Conservation (phyloP, 1,284 basidiomycete genomes). For the Marasmius tenuissimus region DNA sequence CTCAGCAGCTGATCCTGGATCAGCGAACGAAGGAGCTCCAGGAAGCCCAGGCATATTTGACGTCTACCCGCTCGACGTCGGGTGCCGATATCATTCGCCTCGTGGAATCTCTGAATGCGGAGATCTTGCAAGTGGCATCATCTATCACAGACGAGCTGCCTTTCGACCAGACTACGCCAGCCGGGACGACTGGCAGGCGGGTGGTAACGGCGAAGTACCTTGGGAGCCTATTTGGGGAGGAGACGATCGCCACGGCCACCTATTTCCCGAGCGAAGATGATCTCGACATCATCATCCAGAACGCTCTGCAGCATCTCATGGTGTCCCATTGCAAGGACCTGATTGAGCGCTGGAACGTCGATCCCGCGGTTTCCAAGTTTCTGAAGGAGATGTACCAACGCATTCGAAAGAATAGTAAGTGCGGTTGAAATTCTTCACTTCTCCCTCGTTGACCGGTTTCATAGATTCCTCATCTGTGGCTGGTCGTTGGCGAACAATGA, state of each 20-base stretch:
- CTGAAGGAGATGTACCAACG: neutral
- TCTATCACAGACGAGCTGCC: slow-evolving; percentile 33
- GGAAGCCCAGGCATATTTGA: slow-evolving; percentile 34
- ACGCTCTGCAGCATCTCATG: neutral
- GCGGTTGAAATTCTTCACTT: neutral
- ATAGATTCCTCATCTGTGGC: neutral
- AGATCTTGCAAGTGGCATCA: slow-evolving; percentile 33
- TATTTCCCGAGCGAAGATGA: neutral
- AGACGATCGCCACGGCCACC: neutral
- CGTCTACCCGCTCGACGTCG: slow-evolving; percentile 28
- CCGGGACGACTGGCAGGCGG: neutral
- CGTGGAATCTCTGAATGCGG: slow-evolving; percentile 32
- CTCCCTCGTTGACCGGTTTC: neutral
- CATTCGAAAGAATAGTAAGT: neutral
- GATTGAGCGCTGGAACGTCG: neutral
- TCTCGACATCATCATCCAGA: neutral
- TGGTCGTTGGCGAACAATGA: slow-evolving; percentile 7
- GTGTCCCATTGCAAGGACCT: neutral
- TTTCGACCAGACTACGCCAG: neutral
- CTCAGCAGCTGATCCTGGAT: slow-evolving; percentile 20
- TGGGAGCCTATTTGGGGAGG: neutral
- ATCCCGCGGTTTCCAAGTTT: neutral
- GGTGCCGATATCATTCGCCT: slow-evolving; percentile 32
- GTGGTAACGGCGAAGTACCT: neutral
- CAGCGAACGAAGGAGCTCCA: slow-evolving; percentile 35